phyloP scores from a whole-genome alignment of 2,329 filamentous ascomycete genomes.

The Fonsecaea pedrosoi region DNA sequence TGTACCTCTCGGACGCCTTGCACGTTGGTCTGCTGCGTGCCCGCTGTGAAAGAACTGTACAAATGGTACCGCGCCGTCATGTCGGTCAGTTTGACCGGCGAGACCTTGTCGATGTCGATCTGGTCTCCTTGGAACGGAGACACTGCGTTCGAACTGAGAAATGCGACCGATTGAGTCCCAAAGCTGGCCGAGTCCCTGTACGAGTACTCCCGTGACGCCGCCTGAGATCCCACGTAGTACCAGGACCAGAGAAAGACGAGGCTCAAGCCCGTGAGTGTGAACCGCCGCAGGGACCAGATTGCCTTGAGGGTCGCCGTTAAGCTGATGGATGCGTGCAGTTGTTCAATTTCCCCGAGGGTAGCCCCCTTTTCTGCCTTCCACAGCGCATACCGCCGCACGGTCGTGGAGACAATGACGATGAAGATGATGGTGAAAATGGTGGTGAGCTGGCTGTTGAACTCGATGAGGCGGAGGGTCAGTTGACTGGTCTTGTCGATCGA shows the following conservation, averaged over 20 bases:
- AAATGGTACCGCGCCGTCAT: slow-evolving; percentile 24
- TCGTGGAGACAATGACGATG: slow-evolving; percentile 29
- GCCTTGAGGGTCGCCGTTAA: slow-evolving; percentile 28
- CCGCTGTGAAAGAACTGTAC: slow-evolving; percentile 23
- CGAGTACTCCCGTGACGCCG: slow-evolving; percentile 19
- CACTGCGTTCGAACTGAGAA: slow-evolving; percentile 7
- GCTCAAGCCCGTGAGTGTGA: slow-evolving; percentile 18
- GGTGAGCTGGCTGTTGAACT: slow-evolving; percentile 30
- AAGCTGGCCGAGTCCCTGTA: slow-evolving; percentile 14
- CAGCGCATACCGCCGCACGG: slow-evolving; percentile 26
- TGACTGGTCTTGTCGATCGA: slow-evolving; percentile 27
- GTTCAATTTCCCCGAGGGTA: slow-evolving; percentile 27
- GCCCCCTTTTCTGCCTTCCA: slow-evolving; percentile 31
- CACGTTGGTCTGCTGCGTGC: slow-evolving; percentile 20
- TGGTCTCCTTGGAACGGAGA: slow-evolving; percentile 19
- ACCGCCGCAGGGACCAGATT: slow-evolving; percentile 26
- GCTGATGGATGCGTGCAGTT: slow-evolving; percentile 29
- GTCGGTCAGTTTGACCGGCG: slow-evolving; percentile 13
- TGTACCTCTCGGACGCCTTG: slow-evolving; percentile 16
- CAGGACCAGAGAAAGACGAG: slow-evolving; percentile 27
- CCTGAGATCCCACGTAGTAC: slow-evolving; percentile 33
- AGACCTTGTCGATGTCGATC: slow-evolving; percentile 17
- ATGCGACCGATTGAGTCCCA: slow-evolving; percentile 15
- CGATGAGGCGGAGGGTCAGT: slow-evolving; percentile 22
- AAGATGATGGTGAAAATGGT: slow-evolving; percentile 33